A percentile compares a stretch with the other conserved stretches of the same genome.
Conservation (phyloP, 2,329 filamentous ascomycete genomes). For the Diaporthe ilicicola region DNA sequence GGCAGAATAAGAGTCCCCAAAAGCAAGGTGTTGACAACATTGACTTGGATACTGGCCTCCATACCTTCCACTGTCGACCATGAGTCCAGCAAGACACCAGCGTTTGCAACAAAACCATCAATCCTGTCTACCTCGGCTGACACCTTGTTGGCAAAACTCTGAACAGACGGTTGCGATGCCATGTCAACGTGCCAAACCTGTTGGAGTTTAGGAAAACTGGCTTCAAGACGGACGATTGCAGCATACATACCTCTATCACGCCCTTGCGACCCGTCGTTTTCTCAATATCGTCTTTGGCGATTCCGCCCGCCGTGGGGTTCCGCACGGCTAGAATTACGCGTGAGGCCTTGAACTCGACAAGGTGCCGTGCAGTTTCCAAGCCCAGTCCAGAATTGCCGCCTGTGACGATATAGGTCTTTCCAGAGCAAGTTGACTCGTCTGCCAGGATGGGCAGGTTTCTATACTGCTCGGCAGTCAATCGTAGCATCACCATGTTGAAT, state of each 20-base stretch:
- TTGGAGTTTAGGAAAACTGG: background rate
- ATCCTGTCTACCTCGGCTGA: conserved; percentile 41
- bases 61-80: background rate
- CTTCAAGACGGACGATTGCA: no score
- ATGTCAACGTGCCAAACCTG: conserved; percentile 27
- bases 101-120: background rate
- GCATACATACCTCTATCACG: background rate
- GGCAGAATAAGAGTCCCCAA: background rate
- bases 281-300: background rate
- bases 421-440: background rate
- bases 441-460: background rate
- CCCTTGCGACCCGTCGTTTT: background rate
- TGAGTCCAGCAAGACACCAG: background rate
- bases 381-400: conserved; percentile 1
- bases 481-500: background rate
- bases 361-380: conserved; percentile 11
- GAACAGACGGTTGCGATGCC: conserved; percentile 20
- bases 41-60: background rate
- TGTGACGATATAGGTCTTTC: conserved; percentile 13
- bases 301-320: background rate
- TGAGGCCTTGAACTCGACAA: background rate
- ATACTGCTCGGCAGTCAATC: conserved; percentile 7
- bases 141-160: conserved; percentile 40
- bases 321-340: conserved; percentile 9
- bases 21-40: background rate